Base-by-base conservation (phyloP, 176 grass and related monocot species). In the Melocanna baccifera region DNA sequence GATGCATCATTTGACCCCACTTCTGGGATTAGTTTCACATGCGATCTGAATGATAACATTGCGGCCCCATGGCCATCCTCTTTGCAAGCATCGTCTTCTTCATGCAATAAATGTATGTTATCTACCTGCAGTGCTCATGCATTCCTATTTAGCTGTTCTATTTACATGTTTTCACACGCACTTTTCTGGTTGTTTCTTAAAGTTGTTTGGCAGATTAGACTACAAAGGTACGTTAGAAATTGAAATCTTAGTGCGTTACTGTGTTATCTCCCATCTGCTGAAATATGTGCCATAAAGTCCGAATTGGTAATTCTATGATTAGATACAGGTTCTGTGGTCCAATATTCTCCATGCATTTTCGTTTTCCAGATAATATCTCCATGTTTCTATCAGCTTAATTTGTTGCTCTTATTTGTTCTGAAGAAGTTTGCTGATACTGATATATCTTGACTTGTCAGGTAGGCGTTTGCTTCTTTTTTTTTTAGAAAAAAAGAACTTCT, bases 21-120 rank as follows among this genome's bases (percentile, higher is more conserved):
- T 71, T 85, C 93, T 32, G 96, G 96, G 58, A 90, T 98, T 75
- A 98, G 96, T 69, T 98, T 98, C 88, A 98, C 96, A 71, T 96
- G 96, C 55, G 96, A 98, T 87, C 84, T 98, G 88, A 98, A 98
- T 90, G 96, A 98, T 71, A 98, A 98, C 79, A 98, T 98, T 67
- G 96, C 96, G 0, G 96, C 96, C 30, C 96, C 96, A 77, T 98
- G 96, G 96, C 86, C 93, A 80, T 87, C 96, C 72, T 91, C 89
- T 79, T 76, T 78, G 77, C 84, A 93, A 78, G 72, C 86, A 71
- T 69, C 92, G 40, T 75, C 93, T 52, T 92, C 96, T 34, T 89
- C 93, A 22, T 98, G 93, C 91, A 95, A 93, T 62, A 93, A 95
- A 79, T 95, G 96, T 98, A 98, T 76, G 90, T 30, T 55, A 58